A percentile compares a stretch with the other conserved stretches of the same genome.
Conservation (phyloP, 2,329 filamentous ascomycete species). For the Tolypocladium pustulatum region DNA sequence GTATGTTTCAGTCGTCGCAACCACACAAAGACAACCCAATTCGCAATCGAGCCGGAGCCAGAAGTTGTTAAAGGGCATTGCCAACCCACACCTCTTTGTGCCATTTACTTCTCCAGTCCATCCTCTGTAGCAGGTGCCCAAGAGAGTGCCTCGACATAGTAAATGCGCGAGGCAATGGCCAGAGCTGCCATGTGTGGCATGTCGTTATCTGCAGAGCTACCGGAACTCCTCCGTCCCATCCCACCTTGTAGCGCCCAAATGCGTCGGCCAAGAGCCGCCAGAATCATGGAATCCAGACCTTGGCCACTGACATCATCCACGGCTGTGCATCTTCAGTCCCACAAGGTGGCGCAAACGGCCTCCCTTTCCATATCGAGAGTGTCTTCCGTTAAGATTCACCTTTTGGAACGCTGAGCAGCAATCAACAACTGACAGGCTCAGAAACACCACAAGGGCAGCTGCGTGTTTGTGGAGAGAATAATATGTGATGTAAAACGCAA, state of each 20-base stretch:
- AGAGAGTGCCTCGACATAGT: neutral
- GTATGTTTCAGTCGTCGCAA: neutral
- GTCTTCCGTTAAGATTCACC: no score
- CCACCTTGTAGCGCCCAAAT: neutral
- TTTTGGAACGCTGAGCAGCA: neutral
- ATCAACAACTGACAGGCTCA: no score
- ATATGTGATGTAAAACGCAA: neutral
- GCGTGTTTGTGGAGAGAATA: neutral
- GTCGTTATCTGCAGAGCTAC: neutral
- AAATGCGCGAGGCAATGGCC: neutral
- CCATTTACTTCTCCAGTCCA: neutral
- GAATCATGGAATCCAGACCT: neutral
- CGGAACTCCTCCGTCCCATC: neutral
- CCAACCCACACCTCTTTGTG: neutral
- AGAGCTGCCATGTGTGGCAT: neutral
- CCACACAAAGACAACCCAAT: neutral
- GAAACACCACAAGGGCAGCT: neutral
- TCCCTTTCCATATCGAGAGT: neutral
- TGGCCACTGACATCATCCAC: neutral
- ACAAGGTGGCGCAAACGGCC: neutral
- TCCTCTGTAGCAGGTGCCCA: neutral
- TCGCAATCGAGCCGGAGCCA: neutral
- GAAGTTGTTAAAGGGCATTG: neutral
- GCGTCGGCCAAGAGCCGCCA: neutral
- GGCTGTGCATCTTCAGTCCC: neutral